Base-by-base conservation (phyloP, 495 filamentous ascomycete species). In the Penicillium crystallinum region DNA sequence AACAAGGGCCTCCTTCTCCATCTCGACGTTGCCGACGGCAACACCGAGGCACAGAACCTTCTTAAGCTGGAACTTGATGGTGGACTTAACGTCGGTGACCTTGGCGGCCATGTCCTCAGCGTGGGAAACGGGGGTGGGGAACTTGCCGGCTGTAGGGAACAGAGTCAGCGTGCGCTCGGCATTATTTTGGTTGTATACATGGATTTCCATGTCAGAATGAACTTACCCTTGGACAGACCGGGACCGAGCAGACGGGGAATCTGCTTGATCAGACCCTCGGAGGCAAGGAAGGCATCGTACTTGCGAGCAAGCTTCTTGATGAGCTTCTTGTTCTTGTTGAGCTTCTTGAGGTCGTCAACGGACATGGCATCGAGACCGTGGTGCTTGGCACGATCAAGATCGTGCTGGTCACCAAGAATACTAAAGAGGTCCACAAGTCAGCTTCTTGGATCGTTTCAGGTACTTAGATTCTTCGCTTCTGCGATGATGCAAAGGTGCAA, bases 311-410 rank as follows among this genome's bases (percentile, higher is more conserved):
- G 89, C 85, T 97, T 98, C 88, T 98, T 98, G 86, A 98, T 97
- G 64, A 98, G 84, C 85, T 98, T 98, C 87, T 98, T 98, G 88
- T 98, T 98, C 88, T 97, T 98, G 85, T 98, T 98, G 59, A 98
- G 88, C 86, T 98, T 98, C 88, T 97, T 97, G 74, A 98, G 78
- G 76, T 98, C 93, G 65, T 98, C 93, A 56, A 88, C 76, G 68
- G 88, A 93, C 91, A 97, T 97, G 76, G 91, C 90, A 63, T 98
- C 93, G 60, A 96, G 81, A 66, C 89, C 90, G 65, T 89, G 88
- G 79, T 98, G 93, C 84, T 98, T 98, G 56, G 93, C 91, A 78
- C 93, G 89, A 72, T 98, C 93, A 68, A 98, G 95, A 84, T 98
- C 93, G 81, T 97, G 91, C 83, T 98, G 93, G 83, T 98, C 93